phyloP scores from a whole-genome alignment of 306 rosid genomes.

The Ochetophila trinervis region DNA sequence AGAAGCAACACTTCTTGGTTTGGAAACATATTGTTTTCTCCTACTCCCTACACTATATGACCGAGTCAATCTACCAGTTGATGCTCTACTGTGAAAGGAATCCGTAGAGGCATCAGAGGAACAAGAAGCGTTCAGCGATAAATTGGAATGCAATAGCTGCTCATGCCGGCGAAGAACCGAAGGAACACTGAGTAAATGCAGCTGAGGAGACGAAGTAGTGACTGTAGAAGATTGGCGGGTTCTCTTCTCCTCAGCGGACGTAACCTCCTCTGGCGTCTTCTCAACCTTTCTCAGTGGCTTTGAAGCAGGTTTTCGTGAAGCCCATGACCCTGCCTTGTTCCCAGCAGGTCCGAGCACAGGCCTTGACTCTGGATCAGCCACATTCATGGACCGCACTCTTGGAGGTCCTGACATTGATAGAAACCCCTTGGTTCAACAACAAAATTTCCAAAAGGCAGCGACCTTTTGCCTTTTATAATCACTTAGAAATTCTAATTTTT shows the following conservation, averaged over 20 bases:
- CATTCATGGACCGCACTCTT: conserved; percentile 80
- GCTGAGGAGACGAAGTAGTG: conserved; percentile 44
- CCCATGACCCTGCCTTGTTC: conserved; percentile 56
- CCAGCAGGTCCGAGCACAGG: conserved; percentile 72
- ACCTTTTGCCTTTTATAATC: not conserved
- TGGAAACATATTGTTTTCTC: conserved; percentile 54
- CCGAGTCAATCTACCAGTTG: conserved; percentile 70
- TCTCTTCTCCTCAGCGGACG: conserved; percentile 55
- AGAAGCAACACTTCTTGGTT: conserved; percentile 73
- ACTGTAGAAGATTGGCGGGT: conserved; percentile 34
- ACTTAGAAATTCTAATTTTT: conserved; percentile 14
- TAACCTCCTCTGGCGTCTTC: conserved; percentile 40
- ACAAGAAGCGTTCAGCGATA: conserved; percentile 76
- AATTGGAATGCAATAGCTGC: conserved; percentile 61
- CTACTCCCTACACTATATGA: conserved; percentile 56
- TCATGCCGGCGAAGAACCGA: conserved; percentile 70
- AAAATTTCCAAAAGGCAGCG: conserved; percentile 1
- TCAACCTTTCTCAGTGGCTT: conserved; percentile 60
- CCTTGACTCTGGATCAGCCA: conserved; percentile 67
- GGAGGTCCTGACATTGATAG: conserved; percentile 70
- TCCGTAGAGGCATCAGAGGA: conserved; percentile 90
- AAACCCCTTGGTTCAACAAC: conserved; percentile 12
- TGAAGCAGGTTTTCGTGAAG: conserved; percentile 47
- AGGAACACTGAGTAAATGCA: conserved; percentile 42
- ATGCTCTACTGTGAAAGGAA: conserved; percentile 74